Conservation (phyloP, 2,329 filamentous ascomycete genomes). For the Pseudogymnoascus sp. region DNA sequence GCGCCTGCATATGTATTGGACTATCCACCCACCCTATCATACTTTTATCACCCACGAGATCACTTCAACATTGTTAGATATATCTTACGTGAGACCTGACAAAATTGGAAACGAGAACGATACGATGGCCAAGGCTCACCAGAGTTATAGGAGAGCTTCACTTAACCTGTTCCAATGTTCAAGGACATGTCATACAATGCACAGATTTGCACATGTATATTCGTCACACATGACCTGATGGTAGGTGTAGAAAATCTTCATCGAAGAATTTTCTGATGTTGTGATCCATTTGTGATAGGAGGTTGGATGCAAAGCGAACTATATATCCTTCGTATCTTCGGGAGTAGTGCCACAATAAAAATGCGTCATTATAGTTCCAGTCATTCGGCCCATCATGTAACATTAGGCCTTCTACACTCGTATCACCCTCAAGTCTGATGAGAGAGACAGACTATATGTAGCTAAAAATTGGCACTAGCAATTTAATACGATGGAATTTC, state of each 20-base stretch:
- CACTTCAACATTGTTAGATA: background rate
- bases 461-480: background rate
- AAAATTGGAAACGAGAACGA: background rate
- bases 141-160: background rate
- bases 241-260: background rate
- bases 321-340: background rate
- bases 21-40: background rate
- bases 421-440: background rate
- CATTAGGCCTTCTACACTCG: background rate
- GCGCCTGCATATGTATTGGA: background rate
- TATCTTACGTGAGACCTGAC: background rate
- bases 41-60: background rate
- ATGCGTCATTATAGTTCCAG: background rate
- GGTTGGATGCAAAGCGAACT: background rate
- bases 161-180: background rate
- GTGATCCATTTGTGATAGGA: background rate
- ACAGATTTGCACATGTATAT: background rate
- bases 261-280: background rate
- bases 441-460: background rate
- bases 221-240: background rate
- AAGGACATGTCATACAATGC: background rate
- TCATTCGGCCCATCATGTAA: background rate
- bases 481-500: background rate
- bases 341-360: background rate
- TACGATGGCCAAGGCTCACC: background rate